Percentiles rank a stretch among this genome's conserved stretches.
Conservation (phyloP, 1,284 basidiomycete genomes). For the Malassezia yamatoensis region DNA sequence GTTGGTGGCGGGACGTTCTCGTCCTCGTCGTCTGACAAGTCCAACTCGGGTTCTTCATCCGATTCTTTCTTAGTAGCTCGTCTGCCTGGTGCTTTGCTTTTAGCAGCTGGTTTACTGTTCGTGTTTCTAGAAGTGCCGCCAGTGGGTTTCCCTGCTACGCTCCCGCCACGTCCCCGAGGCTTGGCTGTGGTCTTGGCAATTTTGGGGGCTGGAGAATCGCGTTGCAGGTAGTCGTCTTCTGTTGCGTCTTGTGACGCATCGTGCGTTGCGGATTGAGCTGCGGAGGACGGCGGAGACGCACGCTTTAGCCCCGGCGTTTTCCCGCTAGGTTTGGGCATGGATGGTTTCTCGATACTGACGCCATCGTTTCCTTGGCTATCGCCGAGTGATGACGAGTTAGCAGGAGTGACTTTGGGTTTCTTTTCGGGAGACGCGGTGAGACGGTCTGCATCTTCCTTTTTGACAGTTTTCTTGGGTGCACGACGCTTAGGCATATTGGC, state of each 20-base stretch:
- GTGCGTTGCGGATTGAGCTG: not conserved
- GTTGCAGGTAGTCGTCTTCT: conserved; percentile 22
- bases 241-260: conserved; percentile 11
- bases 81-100: not conserved
- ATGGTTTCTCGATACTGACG: not conserved
- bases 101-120: conserved; percentile 1
- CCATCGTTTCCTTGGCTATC: not conserved
- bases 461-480: conserved; percentile 18
- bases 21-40: conserved; percentile 9
- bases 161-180: not conserved
- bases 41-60: not conserved
- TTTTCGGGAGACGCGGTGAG: not conserved
- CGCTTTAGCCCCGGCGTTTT: not conserved
- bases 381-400: not conserved
- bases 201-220: conserved; percentile 16
- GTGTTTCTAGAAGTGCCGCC: not conserved
- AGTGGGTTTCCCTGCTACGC: conserved; percentile 13
- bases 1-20: conserved; percentile 1
- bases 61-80: conserved; percentile 1
- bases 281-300: not conserved
- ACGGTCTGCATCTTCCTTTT: conserved; percentile 13
- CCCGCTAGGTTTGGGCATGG: not conserved
- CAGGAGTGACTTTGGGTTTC: not conserved
- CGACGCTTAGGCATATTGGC: conserved; percentile 19
- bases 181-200: conserved; percentile 9